phyloP scores from a whole-genome alignment of 306 rosid genomes.

The Cyamopsis tetragonoloba region DNA sequence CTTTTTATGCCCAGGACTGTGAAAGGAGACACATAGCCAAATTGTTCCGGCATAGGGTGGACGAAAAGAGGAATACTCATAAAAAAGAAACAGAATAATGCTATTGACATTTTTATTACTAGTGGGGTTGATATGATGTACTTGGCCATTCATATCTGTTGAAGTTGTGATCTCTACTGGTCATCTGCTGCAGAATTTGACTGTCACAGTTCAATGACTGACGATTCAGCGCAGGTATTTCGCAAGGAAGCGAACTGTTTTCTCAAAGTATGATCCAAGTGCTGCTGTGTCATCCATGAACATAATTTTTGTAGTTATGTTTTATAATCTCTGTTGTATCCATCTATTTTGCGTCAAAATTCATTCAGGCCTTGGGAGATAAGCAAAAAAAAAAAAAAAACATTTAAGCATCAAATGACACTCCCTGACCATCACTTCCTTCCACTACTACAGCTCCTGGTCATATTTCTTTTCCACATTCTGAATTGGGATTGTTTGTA shows the following conservation, averaged over 20 bases:
- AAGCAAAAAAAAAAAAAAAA: too few species aligned
- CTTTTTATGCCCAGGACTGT: constrained; percentile 58
- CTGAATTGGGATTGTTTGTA: constrained; percentile 34
- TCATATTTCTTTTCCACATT: constrained; percentile 24
- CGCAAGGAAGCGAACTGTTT: constrained; percentile 20
- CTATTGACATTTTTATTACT: constrained; percentile 11
- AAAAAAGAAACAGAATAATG: constrained; percentile 31
- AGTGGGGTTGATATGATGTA: constrained; percentile 12
- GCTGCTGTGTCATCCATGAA: constrained; percentile 26
- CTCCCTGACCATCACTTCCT: constrained; percentile 26
- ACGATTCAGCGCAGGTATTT: constrained; percentile 24
- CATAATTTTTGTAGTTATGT: constrained; percentile 31
- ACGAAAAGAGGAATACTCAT: constrained; percentile 49
- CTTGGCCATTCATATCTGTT: constrained; percentile 29
- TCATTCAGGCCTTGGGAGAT: constrained; percentile 46
- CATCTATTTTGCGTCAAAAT: constrained; percentile 32
- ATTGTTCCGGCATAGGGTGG: constrained; percentile 78
- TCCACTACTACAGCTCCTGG: constrained; percentile 14
- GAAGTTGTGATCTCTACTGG: constrained; percentile 31
- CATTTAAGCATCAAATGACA: constrained; percentile 37
- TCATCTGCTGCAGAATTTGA: constrained; percentile 30
- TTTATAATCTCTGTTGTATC: constrained; percentile 31
- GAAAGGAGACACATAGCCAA: constrained; percentile 93
- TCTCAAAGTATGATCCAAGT: constrained; percentile 16
- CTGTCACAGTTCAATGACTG: constrained; percentile 21